Conservation (phyloP, 768 basidiomycete genomes). For the Naganishia antarctica region DNA sequence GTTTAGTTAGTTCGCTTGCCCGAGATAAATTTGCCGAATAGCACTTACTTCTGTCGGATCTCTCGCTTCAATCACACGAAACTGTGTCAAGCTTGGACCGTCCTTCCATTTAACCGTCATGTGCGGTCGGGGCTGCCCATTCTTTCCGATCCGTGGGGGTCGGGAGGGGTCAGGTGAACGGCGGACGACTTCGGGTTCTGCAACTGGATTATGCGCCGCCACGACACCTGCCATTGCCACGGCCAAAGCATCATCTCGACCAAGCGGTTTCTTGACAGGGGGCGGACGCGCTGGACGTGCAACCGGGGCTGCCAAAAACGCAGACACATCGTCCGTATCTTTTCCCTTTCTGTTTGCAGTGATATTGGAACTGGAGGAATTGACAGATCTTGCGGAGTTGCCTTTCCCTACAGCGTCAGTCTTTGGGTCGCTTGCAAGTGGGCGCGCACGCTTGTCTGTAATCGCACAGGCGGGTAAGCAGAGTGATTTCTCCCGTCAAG, state of each 20-base stretch:
- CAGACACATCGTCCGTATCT: neutral
- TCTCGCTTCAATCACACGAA: neutral
- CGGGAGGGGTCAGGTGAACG: constrained; percentile 1
- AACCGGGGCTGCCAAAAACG: constrained; percentile 9
- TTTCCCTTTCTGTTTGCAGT: too few relatives aligned
- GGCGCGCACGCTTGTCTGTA: neutral
- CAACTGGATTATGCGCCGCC: neutral
- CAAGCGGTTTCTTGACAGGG: neutral
- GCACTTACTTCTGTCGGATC: neutral
- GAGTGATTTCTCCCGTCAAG: neutral
- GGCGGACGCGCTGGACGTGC: constrained; percentile 1
- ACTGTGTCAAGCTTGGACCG: neutral
- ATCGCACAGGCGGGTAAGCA: neutral
- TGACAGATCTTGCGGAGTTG: neutral
- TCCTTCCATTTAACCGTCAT: constrained; percentile 13
- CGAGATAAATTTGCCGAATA: too few relatives aligned
- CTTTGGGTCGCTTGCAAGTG: too few relatives aligned
- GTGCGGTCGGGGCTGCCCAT: constrained; percentile 1
- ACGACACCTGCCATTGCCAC: neutral
- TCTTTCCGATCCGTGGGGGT: constrained; percentile 5
- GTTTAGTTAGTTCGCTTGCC: neutral
- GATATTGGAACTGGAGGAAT: neutral
- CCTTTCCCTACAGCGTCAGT: neutral
- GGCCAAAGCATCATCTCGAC: neutral
- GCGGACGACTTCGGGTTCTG: neutral